Base-by-base conservation (phyloP, 164 flowering plant species). In the Vitis labrusca region DNA sequence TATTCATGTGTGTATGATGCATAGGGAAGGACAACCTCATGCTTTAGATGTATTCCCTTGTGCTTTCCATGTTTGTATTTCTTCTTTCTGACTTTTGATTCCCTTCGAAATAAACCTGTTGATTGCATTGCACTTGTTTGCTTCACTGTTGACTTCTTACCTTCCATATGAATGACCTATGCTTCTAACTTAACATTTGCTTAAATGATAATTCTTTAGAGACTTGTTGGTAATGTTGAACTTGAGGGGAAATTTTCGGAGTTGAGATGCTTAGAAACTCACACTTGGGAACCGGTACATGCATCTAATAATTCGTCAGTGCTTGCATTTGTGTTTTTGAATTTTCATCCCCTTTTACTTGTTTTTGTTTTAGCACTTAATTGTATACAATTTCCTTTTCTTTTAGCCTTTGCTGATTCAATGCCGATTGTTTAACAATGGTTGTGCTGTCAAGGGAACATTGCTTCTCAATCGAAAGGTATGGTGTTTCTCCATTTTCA, bases 371-470 rank as follows among this genome's bases (percentile, higher is more conserved):
- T 27, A 11, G 23, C 2, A 56, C 37, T 62, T 59, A 9, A 37
- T 50, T 32, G 44, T 54, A 54, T 30, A 10, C 37, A 50, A 37
- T 61, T 59, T 49, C 49, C 9, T 48, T 71, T 59, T 70, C n/a
- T 74, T 71, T 15, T 71, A 94, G 97, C 97, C 97, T 66, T 65
- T 91, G 77, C 73, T 94, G 72, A 85, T 90, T 59, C 99, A 92
- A 63, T 81, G 76, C 72, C 89, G 97, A 17, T 66, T 92, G 67
- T 94, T 89, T 82, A 0, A 87, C 69, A 73, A 84, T 14, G 99
- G 98, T 44, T 12, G 0, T 80, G 97, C 97, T 75, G 86, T 86
- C 23, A 94, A 94, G 79, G 98, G 98, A 69, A 94, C 98, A 5
- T 70, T 91, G 50, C 91, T 94, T 55, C 67, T 94, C 30, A 91